Conservation (phyloP, 1,139 yeast genomes). For the Geotrichum candidum region DNA sequence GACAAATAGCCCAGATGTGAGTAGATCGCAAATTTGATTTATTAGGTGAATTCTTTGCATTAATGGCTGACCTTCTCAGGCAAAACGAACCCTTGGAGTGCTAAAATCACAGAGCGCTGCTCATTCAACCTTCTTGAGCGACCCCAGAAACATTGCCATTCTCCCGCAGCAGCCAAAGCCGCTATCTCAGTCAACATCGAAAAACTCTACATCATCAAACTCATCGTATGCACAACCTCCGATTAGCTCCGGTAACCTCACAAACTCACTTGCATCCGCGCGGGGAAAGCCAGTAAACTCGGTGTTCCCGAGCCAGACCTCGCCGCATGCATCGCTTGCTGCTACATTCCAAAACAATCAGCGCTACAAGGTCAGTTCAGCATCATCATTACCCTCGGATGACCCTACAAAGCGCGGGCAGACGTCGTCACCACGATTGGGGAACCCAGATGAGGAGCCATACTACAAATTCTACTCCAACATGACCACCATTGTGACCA, state of each 20-base stretch:
- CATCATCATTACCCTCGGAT: not conserved
- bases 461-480: slow-evolving; percentile 28
- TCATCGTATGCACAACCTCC: slow-evolving; percentile 15
- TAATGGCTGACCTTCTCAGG: slow-evolving; percentile 3
- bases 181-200: not conserved
- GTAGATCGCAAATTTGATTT: not conserved
- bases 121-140: slow-evolving; percentile 13
- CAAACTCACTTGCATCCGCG: slow-evolving; percentile 30
- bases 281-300: slow-evolving; percentile 25
- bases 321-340: slow-evolving; percentile 3
- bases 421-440: slow-evolving; percentile 6
- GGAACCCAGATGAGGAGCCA: slow-evolving; percentile 29
- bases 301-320: not conserved
- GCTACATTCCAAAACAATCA: slow-evolving; percentile 3
- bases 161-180: slow-evolving; percentile 11
- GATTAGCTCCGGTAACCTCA: slow-evolving; percentile 21
- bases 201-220: slow-evolving; percentile 2
- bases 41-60: not conserved
- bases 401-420: not conserved
- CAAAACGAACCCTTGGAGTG: slow-evolving; percentile 14
- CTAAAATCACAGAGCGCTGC: slow-evolving; percentile 15
- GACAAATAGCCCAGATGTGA: slow-evolving; percentile 16
- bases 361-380: slow-evolving; percentile 2
- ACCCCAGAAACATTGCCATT: slow-evolving; percentile 11
- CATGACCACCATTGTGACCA: slow-evolving; percentile 27